These are phyloP conservation scores for Physcomitrium patens DNA, from an alignment of 225 moss, liverwort and hornwort species.

Conservation along the genomic window DNA sequence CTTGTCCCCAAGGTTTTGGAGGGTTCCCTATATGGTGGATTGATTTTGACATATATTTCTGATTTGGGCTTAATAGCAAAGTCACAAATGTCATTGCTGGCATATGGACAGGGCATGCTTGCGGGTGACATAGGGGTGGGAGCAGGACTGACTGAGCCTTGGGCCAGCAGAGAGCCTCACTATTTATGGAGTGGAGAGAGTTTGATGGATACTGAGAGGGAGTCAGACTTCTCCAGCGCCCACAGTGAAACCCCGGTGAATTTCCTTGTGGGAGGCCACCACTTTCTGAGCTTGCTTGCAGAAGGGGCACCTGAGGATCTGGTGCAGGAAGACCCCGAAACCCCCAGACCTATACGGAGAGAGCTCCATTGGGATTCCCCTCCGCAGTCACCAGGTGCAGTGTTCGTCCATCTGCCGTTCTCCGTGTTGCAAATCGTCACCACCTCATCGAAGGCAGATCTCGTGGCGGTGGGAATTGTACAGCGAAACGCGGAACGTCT, in stretches of 20 bases:
- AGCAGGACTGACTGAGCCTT: constrained; percentile 79
- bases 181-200: constrained; percentile 55
- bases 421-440: constrained; percentile 74
- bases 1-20: no score
- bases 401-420: constrained; percentile 68
- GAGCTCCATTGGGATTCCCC: constrained; percentile 95
- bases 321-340: constrained; percentile 37
- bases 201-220: constrained; percentile 49
- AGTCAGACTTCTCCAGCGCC: constrained; percentile 37
- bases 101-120: constrained; percentile 87
- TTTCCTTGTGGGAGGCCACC: constrained; percentile 33
- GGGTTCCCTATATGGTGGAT: no score
- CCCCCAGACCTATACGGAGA: constrained; percentile 43
- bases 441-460: constrained; percentile 74
- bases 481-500: constrained; percentile 49
- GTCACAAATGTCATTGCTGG: constrained; percentile 81
- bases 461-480: constrained; percentile 69
- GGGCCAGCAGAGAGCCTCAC: constrained; percentile 60
- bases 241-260: constrained; percentile 29
- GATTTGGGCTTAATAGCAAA: neutral
- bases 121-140: constrained; percentile 83
- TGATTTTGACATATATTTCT: no score
- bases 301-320: constrained; percentile 43
- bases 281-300: constrained; percentile 48
- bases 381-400: constrained; percentile 75